Percentiles rank a stretch among this genome's conserved stretches.
These are phyloP conservation scores for Psidium guajava DNA, from an alignment of 345 rosid genomes.

Conservation along the genomic window DNA sequence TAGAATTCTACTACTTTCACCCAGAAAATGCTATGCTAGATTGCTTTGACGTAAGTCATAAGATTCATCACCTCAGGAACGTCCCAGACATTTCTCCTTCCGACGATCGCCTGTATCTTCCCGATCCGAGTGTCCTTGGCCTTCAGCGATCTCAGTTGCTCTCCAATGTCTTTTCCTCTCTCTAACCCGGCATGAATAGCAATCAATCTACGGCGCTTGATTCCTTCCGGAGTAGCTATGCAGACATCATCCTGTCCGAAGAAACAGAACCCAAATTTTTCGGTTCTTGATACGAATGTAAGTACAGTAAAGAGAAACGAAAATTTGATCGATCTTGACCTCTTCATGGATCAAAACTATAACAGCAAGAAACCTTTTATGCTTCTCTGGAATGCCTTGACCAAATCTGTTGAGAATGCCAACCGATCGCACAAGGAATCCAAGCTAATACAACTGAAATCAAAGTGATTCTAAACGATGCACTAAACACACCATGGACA, in stretches of 20 bases:
- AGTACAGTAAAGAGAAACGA: background rate
- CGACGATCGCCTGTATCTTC: constrained; percentile 40
- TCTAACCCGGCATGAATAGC: constrained; percentile 75
- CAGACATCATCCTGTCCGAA: constrained; percentile 48
- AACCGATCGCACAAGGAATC: background rate
- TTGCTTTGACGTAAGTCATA: no score
- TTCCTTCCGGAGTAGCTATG: constrained; percentile 36
- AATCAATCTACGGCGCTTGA: constrained; percentile 48
- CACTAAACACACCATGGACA: background rate
- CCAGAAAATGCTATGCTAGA: no score
- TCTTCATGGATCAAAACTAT: constrained; percentile 86
- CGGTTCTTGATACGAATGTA: background rate
- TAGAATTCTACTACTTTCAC: no score
- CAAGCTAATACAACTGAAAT: background rate
- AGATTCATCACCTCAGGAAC: no score
- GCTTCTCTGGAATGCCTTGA: constrained; percentile 69
- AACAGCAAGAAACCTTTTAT: constrained; percentile 69
- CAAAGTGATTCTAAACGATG: background rate
- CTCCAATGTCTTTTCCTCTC: constrained; percentile 34
- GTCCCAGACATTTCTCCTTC: constrained; percentile 61
- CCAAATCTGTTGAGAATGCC: constrained; percentile 36
- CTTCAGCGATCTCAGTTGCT: constrained; percentile 40
- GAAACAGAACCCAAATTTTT: background rate
- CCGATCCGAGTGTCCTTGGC: constrained; percentile 40
- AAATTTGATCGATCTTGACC: constrained; percentile 19